Conservation (phyloP, 352 stramenopile genomes). For the Peronospora farinosa region DNA sequence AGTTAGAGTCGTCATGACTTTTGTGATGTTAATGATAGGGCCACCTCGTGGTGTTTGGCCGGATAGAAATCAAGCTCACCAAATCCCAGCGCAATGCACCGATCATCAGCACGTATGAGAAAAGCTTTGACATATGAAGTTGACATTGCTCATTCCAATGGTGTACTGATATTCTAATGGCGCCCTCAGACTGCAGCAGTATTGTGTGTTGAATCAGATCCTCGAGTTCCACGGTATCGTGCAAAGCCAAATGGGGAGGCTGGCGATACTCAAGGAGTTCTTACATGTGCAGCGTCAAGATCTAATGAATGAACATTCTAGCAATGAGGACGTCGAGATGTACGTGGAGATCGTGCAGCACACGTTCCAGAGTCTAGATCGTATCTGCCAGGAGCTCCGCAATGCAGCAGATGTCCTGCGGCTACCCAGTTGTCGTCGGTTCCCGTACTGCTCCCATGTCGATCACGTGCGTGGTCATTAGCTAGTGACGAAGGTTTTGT, state of each 20-base stretch:
- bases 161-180: slow-evolving; percentile 1
- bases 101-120: slow-evolving; percentile 44
- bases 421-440: slow-evolving; percentile 64
- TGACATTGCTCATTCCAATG: slow-evolving; percentile 6
- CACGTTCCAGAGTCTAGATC: slow-evolving; percentile 43
- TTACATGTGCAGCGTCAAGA: slow-evolving; percentile 38
- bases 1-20: slow-evolving; percentile 5
- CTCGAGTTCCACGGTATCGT: slow-evolving; percentile 73
- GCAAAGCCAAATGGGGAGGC: slow-evolving; percentile 45
- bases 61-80: slow-evolving; percentile 62
- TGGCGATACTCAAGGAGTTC: slow-evolving; percentile 49
- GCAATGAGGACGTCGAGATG: slow-evolving; percentile 46
- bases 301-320: slow-evolving; percentile 31
- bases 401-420: slow-evolving; percentile 66
- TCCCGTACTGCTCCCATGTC: slow-evolving; percentile 73
- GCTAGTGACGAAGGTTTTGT: neutral
- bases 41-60: slow-evolving; percentile 66
- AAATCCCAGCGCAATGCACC: slow-evolving; percentile 47
- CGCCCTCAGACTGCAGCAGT: slow-evolving; percentile 56
- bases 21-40: slow-evolving; percentile 34
- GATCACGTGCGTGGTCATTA: slow-evolving; percentile 53
- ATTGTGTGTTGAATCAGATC: slow-evolving; percentile 81
- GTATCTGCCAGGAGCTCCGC: slow-evolving; percentile 59
- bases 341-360: slow-evolving; percentile 47
- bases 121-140: neutral